Evolutionary conservation across 2,329 filamentous ascomycete genomes (phyloP).

Genomic region (Annulohypoxylon truncatum): DNA sequence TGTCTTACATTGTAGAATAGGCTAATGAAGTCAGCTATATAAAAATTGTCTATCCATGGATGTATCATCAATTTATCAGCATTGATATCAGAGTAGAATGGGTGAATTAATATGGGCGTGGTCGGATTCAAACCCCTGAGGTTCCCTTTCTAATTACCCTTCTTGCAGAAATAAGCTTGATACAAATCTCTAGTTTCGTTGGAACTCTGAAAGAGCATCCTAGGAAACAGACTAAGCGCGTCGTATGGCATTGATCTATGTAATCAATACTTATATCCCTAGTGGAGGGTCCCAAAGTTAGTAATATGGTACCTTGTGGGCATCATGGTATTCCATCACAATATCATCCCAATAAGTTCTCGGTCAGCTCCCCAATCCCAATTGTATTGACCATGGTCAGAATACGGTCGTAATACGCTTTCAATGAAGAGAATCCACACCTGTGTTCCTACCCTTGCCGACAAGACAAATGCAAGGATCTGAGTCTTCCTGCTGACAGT

Average conservation of each 20-base stretch:
- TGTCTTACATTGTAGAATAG: no score
- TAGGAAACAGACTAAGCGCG: not conserved
- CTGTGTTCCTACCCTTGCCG: not conserved
- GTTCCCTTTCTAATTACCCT: not conserved
- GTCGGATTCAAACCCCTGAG: not conserved
- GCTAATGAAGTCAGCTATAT: no score
- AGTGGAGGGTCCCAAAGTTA: not conserved
- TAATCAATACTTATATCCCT: not conserved
- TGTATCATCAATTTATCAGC: no score
- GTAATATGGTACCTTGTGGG: not conserved
- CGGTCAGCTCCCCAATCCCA: not conserved
- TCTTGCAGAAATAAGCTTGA: not conserved
- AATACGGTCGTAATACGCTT: not conserved
- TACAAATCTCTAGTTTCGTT: not conserved
- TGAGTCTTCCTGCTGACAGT: not conserved
- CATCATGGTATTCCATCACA: not conserved
- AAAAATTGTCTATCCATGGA: no score
- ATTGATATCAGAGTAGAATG: not conserved
- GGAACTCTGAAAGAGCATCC: not conserved
- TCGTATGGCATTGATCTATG: not conserved
- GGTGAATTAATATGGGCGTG: not conserved
- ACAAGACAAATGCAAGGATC: not conserved
- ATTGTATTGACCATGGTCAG: not conserved
- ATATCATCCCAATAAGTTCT: not conserved
- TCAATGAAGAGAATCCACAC: not conserved